Evolutionary conservation across 768 basidiomycete species (phyloP), one percentile per base, ranked within the genome.

Genomic region (Cytidiella melzeri): DNA sequence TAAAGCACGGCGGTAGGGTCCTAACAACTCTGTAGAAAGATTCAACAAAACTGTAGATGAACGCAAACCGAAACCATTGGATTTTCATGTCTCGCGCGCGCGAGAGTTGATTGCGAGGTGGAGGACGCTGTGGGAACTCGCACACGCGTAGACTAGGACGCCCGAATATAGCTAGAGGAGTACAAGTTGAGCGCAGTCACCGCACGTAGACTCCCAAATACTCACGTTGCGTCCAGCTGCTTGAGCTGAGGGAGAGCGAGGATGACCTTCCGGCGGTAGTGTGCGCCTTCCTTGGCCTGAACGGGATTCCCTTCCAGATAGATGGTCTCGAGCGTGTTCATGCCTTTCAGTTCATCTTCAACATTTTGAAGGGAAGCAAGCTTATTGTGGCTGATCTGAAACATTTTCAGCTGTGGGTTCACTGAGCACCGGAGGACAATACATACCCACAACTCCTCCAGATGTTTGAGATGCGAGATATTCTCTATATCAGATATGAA

Each of bases 381-480:
- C 59, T 83, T 72, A 68, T 99, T 99, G 55, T 89, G 77, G 64
- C 84, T 96, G 55, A 93, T 79, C 94, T 97, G 63, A n/a, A 38
- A 25, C 45, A 47, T 18, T 7, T 11, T 24, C 41, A 45, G 21
- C 28, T 15, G 21, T 27, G 46, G 28, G 28, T 36, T n/a, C 1
- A 19, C 53, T 25, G 19, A 42, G 36, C 12, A 18, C 30, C 30
- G 7, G 10, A 12, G 36, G 26, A 27, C 44, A 39, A 21, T 26
- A n/a, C 80, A 21, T 52, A 94, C 93, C 96, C 96, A 99, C 57
- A 99, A 76, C 62, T 99, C 96, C 60, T 93, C 88, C n/a, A 99
- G 69, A 3, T 71, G 63, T 3, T 59, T 70, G 7, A 96, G 70
- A 64, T 95, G 90, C 0, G 87, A 80, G 21, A 97, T 61, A 48